Base-by-base conservation (phyloP, 805 yeast genomes). In the Starmerella etchellsii region DNA sequence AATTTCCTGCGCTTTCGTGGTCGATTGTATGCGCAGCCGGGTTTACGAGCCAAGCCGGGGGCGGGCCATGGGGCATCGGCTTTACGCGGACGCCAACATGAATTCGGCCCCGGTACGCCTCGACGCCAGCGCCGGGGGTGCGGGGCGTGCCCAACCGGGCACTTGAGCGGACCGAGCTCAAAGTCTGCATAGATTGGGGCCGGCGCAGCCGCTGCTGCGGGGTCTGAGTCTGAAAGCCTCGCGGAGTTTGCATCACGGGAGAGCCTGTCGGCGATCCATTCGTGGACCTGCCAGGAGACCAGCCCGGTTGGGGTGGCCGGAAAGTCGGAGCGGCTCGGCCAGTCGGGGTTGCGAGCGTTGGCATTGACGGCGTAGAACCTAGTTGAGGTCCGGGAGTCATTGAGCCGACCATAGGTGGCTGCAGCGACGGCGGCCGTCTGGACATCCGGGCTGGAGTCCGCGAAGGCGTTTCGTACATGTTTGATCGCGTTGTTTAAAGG, bases 31-130 rank as follows among this genome's bases (percentile, higher is more conserved):
- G 37, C 10, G 33, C 24, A 21, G 23, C 24, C 10, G 42, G 34
- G 25, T 31, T 39, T 4, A 47, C 30, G 16, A 21, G 31, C 50
- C 47, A 43, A 10, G 31, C n/a, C 3, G 39, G 27, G 14, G 15
- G 18, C 13, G 27, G 29, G 16, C 29, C 31, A 8, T 23, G 25
- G 21, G 18, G 22, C 36, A 44, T 56, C 0, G 95, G 95, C 49
- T 78, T 76, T 15, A 87, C 84, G 46, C 95, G 65, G 11, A 84
- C 71, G 0, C 85, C 71, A 1, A 84, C 95, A 1, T 73, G 70
- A 47, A 84, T 83, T 14, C 78, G 68, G 1, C 93, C 93, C 3
- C 74, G 68, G 53, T 78, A 81, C 0, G 62, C 37, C 24, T 37
- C 48, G n/a, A n/a, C n/a, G 13, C 37, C 39, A 3, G 36, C 34